Evolutionary conservation across 208 protist genomes (phyloP), one percentile per base, ranked within the genome.

Genomic region (Trypanosoma scelopori): DNA sequence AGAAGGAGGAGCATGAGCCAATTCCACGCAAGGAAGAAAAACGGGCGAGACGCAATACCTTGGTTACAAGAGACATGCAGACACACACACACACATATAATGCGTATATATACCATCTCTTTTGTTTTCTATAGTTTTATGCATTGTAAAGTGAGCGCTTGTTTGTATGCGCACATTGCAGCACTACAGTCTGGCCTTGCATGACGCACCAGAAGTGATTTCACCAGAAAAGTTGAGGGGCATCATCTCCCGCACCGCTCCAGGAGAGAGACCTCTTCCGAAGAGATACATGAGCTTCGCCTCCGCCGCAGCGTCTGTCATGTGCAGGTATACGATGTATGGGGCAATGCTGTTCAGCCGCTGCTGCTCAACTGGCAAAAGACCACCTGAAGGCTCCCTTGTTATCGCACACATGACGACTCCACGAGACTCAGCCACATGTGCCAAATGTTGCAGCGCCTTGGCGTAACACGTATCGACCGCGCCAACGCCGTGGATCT

Each of bases 231-330:
- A 46, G 59, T 89, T 89, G n/a, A 43, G 32, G 49, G 69, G 43
- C 82, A 89, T 88, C 16, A 71, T 23, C 3, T 59, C 37, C 30
- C 47, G 48, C 43, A 92, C 81, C 62, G 79, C 27, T 20, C 39
- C 62, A 5, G 70, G 50, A 9, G 56, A 53, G 18, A 88, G 61
- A 9, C 74, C 74, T 39, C 85, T 85, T 16, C 86, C 86, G 52
- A 92, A 86, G n/a, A 92, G 65, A 65, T 92, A 92, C 78, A 87
- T 88, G 28, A 88, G 58, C 58, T 92, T 92, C 58, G 79, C 62
- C 70, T 87, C 81, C 37, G 86, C 86, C 0, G 81, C 71, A 16
- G 78, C 49, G 48, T 53, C 27, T 68, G 66, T 78, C 83, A 89
- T 89, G 64, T 88, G 27, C 18, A 84, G 32, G 55, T 87, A 89